phyloP scores from a whole-genome alignment of 148 eudicot species.

The Chenopodium berlandieri region DNA sequence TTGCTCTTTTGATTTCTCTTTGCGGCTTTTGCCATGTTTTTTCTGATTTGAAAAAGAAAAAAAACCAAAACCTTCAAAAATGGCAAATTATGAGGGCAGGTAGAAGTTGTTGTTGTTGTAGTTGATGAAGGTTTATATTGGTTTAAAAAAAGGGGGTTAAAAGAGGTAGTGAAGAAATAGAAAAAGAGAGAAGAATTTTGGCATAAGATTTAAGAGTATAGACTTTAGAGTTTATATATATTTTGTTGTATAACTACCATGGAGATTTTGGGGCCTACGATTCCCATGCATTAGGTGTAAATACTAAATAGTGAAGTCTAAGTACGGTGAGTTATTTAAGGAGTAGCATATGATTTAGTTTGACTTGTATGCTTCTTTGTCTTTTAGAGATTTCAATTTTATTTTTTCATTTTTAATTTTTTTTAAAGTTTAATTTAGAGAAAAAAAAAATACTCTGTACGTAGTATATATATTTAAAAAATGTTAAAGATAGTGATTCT shows the following conservation, averaged over 20 bases:
- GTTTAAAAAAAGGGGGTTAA: background rate
- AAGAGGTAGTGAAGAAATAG: background rate
- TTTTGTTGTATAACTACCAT: background rate
- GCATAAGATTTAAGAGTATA: background rate
- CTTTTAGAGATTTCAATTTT: background rate
- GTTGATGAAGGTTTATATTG: background rate
- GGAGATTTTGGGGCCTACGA: constrained; percentile 20
- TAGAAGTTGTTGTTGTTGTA: background rate
- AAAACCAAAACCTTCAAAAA: background rate
- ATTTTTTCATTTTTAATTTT: no score
- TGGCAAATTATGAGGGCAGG: background rate
- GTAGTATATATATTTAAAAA: no score
- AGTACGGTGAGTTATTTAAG: constrained; percentile 4
- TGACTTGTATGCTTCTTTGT: background rate
- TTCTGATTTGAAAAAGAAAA: background rate
- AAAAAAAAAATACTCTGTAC: no score
- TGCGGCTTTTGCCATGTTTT: constrained; percentile 22
- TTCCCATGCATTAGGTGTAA: constrained; percentile 12
- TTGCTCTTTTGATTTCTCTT: constrained; percentile 16
- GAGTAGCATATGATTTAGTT: background rate
- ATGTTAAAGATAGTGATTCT: no score
- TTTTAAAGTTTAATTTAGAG: no score
- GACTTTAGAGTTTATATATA: background rate
- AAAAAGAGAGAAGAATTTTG: background rate
- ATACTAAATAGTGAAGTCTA: background rate